Base-by-base conservation (phyloP, 371 early-diverging fungal species). In the Syncephalastrum racemosum region DNA sequence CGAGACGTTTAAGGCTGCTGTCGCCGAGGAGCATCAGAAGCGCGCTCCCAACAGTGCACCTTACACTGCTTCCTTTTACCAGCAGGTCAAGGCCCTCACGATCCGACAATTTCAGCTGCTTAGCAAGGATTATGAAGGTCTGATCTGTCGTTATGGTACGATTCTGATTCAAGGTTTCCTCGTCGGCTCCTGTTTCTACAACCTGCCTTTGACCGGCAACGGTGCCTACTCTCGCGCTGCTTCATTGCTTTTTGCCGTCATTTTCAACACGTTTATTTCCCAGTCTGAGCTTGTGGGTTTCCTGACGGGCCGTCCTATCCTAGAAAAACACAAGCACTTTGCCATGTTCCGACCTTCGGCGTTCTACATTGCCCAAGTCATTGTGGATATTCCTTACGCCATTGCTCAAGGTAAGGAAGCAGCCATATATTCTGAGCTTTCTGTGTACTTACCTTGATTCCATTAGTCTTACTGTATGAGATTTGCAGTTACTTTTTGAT, bases 211-310 rank as follows among this genome's bases (percentile, higher is more conserved):
- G 4, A 69, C 66, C 27, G 71, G 77, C 5, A 47, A 59, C 18
- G 87, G 90, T 31, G 80, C 84, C 54, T 90, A 86, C 64, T 81
- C 83, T 1, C 83, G 90, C 25, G 87, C 86, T 39, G 89, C 46
- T 7, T 88, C 83, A 12, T 50, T 86, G 7, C 82, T 83, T 48
- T 83, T 84, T 45, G 64, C 77, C 6, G 62, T 82, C 0, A 55
- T 87, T 6, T 83, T 83, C 63, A 85, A 79, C 46, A 56, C 84
- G 5, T 74, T 87, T 20, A 63, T 81, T 8, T 61, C 78, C n/a
- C 75, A 80, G 51, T 56, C 82, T 12, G 82, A 83, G 59, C 50
- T 84, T 12, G 75, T 80, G 4, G 61, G 64, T 12, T 75, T 75
- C 46, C 58, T 84, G 53, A 72, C 69, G 36, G 86, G 84, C 31